A percentile compares a stretch with the other conserved stretches of the same genome.
phyloP scores from a whole-genome alignment of 805 yeast species.

The Pichia phayaonensis region DNA sequence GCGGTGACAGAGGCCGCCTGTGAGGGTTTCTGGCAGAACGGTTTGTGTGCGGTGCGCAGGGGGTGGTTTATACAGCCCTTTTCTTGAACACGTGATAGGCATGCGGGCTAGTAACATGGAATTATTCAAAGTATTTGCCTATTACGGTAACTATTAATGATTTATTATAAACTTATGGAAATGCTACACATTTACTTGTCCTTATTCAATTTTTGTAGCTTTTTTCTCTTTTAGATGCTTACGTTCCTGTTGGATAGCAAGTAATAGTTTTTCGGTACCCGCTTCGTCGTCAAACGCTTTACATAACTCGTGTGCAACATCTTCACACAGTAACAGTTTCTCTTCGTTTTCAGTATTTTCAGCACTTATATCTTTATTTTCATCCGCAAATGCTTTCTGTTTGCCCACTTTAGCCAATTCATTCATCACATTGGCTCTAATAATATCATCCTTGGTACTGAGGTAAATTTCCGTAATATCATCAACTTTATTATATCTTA shows the following conservation, averaged over 20 bases:
- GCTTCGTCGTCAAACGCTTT: conserved; percentile 38
- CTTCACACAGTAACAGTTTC: conserved; percentile 37
- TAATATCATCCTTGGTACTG: conserved; percentile 16
- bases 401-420: conserved; percentile 8
- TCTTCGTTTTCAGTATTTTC: conserved; percentile 22
- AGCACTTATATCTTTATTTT: background rate
- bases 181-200: background rate
- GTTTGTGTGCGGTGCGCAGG: background rate
- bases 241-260: conserved; percentile 51
- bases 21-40: background rate
- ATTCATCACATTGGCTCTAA: conserved; percentile 15
- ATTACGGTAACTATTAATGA: background rate
- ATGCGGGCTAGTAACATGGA: background rate
- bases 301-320: conserved; percentile 38
- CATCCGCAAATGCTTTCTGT: conserved; percentile 21
- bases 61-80: background rate
- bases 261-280: conserved; percentile 35
- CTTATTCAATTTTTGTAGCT: background rate
- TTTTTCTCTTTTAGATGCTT: conserved; percentile 1
- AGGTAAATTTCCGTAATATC: conserved; percentile 27
- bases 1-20: background rate
- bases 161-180: too few relatives aligned
- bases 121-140: background rate
- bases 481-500: conserved; percentile 27
- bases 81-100: background rate